Conservation (phyloP, 176 grass and related monocot genomes). For the Elymus sibiricus region DNA sequence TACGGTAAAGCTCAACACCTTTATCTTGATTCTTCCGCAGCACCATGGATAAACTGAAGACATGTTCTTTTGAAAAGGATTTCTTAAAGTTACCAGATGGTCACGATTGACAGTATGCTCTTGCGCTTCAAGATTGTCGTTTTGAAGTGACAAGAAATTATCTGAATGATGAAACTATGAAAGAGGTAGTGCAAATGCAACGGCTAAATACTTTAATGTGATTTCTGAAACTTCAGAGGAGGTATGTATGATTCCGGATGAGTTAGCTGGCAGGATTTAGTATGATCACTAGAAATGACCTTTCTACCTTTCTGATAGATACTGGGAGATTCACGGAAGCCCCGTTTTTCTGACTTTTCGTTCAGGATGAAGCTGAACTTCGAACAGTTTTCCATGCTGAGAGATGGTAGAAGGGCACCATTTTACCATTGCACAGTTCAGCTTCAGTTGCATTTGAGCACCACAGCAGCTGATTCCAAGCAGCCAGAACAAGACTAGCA, state of each 20-base stretch:
- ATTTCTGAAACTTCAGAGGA: slow-evolving; percentile 24
- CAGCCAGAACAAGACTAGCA: too few relatives aligned
- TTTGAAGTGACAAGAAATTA: not conserved
- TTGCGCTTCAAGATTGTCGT: not conserved
- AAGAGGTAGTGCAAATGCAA: not conserved
- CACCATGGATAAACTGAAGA: not conserved
- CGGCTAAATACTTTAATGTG: not conserved
- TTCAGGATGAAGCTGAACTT: not conserved
- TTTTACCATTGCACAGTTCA: too few relatives aligned
- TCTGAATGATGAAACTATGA: not conserved
- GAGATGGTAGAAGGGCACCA: too few relatives aligned
- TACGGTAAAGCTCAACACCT: not conserved
- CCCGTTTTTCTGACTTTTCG: not conserved
- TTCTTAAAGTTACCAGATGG: not conserved
- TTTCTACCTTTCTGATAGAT: slow-evolving; percentile 6
- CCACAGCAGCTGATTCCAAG: too few relatives aligned
- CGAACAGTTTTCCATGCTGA: not conserved
- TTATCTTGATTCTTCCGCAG: not conserved
- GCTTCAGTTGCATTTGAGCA: too few relatives aligned
- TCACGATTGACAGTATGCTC: not conserved
- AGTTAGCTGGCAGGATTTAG: slow-evolving; percentile 10
- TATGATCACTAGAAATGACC: not conserved
- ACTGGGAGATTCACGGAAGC: not conserved
- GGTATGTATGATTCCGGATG: not conserved
- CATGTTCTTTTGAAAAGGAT: not conserved